A percentile compares a stretch with the other conserved stretches of the same genome.
Conservation (phyloP, 2,329 filamentous ascomycete genomes). For the Epichloe festucae region DNA sequence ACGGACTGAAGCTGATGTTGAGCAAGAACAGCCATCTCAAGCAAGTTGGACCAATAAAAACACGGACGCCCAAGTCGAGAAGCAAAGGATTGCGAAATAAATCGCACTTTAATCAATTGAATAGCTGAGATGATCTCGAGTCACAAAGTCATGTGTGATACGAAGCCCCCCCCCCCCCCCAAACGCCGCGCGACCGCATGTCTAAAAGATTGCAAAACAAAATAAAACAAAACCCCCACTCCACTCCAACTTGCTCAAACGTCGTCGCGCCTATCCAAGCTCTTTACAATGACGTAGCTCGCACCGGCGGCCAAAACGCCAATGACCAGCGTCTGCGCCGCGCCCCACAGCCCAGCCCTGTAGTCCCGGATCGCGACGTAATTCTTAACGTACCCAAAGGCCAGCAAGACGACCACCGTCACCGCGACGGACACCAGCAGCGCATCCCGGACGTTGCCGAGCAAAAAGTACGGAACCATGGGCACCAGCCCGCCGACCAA, state of each 20-base stretch:
- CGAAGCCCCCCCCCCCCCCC: not conserved
- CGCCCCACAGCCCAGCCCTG: conserved; percentile 39
- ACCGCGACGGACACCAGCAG: conserved; percentile 47
- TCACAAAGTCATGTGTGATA: no score
- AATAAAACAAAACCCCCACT: no score
- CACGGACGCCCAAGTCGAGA: no score
- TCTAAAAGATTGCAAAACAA: not conserved
- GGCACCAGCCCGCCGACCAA: conserved; percentile 60
- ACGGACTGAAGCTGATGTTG: no score
- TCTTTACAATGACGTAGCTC: conserved; percentile 48
- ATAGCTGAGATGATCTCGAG: no score
- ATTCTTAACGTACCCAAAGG: conserved; percentile 55
- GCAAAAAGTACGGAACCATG: conserved; percentile 55
- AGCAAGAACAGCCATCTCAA: no score
- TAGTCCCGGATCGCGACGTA: conserved; percentile 38
- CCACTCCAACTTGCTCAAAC: not conserved
- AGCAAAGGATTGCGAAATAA: no score
- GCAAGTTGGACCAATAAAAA: no score
- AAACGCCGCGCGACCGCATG: not conserved
- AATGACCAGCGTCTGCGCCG: conserved; percentile 50
- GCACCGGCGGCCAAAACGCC: conserved; percentile 53
- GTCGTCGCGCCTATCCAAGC: conserved; percentile 28
- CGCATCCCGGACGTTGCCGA: conserved; percentile 29
- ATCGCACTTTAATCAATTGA: rapidly evolving
- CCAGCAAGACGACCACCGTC: conserved; percentile 46